Conservation (phyloP, 1,284 basidiomycete genomes). For the Ceratobasidium sp. region DNA sequence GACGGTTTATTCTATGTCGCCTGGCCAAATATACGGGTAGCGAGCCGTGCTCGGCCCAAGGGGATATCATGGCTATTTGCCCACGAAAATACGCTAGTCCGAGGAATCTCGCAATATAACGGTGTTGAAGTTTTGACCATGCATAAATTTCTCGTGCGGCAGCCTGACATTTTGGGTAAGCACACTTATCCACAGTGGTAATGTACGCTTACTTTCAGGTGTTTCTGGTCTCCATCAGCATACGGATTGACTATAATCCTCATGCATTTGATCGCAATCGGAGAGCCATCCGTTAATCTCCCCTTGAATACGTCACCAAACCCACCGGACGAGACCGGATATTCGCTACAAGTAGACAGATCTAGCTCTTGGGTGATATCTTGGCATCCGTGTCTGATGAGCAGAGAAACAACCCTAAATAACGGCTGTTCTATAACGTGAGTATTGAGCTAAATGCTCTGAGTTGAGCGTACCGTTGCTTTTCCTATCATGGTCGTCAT, state of each 20-base stretch:
- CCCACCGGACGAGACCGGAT: neutral
- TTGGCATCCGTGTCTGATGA: slow-evolving; percentile 3
- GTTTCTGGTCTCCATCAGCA: neutral
- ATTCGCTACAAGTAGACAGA: neutral
- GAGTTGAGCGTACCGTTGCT: no score
- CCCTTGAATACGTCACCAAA: slow-evolving; percentile 15
- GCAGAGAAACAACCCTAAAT: neutral
- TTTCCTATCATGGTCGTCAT: no score
- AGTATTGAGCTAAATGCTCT: no score
- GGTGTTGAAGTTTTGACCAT: slow-evolving; percentile 12
- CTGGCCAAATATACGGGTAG: neutral
- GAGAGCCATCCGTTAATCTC: neutral
- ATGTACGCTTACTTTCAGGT: neutral
- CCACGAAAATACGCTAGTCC: neutral
- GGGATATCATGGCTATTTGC: slow-evolving; percentile 6
- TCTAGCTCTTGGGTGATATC: slow-evolving; percentile 5
- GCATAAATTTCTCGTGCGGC: slow-evolving; percentile 10
- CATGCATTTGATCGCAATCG: slow-evolving; percentile 22
- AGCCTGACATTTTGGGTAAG: neutral
- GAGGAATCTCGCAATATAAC: neutral
- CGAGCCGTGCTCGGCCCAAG: neutral
- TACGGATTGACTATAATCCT: neutral
- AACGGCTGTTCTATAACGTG: no score
- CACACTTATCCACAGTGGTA: neutral
- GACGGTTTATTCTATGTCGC: neutral